Evolutionary conservation across 78 protist genomes (phyloP).

Genomic region (Chrysochromulina parva): DNA sequence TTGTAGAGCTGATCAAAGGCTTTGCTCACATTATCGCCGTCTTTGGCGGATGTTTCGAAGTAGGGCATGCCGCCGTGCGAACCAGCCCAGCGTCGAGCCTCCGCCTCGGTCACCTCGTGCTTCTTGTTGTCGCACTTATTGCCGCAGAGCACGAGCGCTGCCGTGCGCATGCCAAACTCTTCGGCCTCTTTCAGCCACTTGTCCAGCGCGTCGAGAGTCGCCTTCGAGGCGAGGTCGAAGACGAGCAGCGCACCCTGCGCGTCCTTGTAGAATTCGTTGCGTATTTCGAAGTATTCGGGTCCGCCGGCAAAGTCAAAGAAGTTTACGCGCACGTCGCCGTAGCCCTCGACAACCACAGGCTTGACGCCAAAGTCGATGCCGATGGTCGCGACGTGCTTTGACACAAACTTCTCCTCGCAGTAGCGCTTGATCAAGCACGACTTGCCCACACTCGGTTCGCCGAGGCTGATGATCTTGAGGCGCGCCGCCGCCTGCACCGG

Average conservation of each 20-base stretch:
- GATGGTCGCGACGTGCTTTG: slow-evolving; percentile 64
- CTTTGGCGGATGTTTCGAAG: slow-evolving; percentile 57
- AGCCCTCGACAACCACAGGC: background rate
- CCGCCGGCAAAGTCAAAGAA: slow-evolving; percentile 71
- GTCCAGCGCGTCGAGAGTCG: too few relatives aligned
- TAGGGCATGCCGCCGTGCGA: slow-evolving; percentile 5
- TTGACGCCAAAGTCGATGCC: slow-evolving; percentile 80
- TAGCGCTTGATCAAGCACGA: slow-evolving; percentile 68
- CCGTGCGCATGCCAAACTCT: too few relatives aligned
- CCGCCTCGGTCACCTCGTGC: slow-evolving; percentile 38
- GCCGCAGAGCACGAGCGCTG: slow-evolving; percentile 23
- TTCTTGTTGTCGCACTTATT: slow-evolving; percentile 51
- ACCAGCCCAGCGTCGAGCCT: slow-evolving; percentile 42
- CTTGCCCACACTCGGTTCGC: slow-evolving; percentile 64
- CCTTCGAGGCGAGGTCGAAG: too few relatives aligned
- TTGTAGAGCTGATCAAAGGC: too few relatives aligned
- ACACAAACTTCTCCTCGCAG: slow-evolving; percentile 32
- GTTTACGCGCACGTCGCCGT: slow-evolving; percentile 25
- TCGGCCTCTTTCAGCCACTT: too few relatives aligned
- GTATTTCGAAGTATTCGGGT: slow-evolving; percentile 27
- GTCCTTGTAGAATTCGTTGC: slow-evolving; percentile 72
- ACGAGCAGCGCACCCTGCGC: slow-evolving; percentile 48
- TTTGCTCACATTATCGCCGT: slow-evolving; percentile 33
- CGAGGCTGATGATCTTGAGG: slow-evolving; percentile 63
- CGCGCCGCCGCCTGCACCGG: background rate